A percentile compares a stretch with the other conserved stretches of the same genome.
These are phyloP conservation scores for Penicillium italicum DNA, from an alignment of 2,329 filamentous ascomycete genomes.

Conservation along the genomic window DNA sequence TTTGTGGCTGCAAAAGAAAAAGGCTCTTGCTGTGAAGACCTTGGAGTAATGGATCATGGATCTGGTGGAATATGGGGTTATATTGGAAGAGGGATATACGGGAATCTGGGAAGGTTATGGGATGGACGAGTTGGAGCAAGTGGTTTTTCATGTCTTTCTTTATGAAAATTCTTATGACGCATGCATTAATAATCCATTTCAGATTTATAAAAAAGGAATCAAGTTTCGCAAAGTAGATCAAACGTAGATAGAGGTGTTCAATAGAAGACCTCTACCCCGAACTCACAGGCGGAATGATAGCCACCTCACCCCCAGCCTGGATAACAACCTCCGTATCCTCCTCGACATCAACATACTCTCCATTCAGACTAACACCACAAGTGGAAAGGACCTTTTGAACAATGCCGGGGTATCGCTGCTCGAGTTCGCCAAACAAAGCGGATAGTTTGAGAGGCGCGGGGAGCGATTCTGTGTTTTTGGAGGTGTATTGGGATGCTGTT, in stretches of 20 bases:
- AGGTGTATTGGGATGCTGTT: slow-evolving; percentile 41
- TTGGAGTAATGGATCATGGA: slow-evolving; percentile 3
- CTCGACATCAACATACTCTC: slow-evolving; percentile 44
- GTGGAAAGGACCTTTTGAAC: slow-evolving; percentile 37
- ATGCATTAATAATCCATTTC: slow-evolving; percentile 9
- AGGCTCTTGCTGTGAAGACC: slow-evolving; percentile 32
- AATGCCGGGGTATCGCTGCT: slow-evolving; percentile 43
- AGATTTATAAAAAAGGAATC: slow-evolving; percentile 5
- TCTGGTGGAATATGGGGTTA: not conserved
- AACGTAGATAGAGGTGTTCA: not conserved
- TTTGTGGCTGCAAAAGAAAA: slow-evolving; percentile 61
- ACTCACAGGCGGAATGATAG: slow-evolving; percentile 48
- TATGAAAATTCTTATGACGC: not conserved
- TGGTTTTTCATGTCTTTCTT: not conserved
- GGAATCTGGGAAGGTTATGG: not conserved
- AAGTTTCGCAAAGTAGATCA: not conserved
- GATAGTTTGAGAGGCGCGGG: slow-evolving; percentile 41
- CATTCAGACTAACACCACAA: slow-evolving; percentile 42
- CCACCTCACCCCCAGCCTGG: slow-evolving; percentile 42
- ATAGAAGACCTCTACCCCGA: slow-evolving; percentile 33
- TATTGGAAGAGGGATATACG: not conserved
- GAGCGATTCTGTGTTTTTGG: slow-evolving; percentile 39
- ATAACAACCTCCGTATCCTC: slow-evolving; percentile 30
- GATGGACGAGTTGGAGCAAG: not conserved
- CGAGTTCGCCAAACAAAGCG: slow-evolving; percentile 38